A percentile compares a stretch with the other conserved stretches of the same genome.
Evolutionary conservation across 2,329 filamentous ascomycete genomes (phyloP).

Genomic region (Penicillium glabrum): DNA sequence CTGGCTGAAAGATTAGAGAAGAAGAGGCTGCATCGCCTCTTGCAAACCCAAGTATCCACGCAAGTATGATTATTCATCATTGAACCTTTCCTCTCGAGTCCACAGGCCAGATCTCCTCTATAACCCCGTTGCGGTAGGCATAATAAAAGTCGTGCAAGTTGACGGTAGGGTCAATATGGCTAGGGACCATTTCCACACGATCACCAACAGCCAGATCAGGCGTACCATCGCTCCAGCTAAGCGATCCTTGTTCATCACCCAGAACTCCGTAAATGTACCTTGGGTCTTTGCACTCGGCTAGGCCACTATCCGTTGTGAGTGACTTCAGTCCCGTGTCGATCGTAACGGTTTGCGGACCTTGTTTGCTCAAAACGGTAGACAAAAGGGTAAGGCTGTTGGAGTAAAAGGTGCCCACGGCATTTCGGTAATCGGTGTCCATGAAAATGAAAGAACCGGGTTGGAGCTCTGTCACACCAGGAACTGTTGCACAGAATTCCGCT

Average conservation of each 20-base stretch:
- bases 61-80: constrained; percentile 19
- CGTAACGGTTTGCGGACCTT: constrained; percentile 46
- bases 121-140: constrained; percentile 48
- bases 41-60: background rate
- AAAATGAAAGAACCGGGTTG: constrained; percentile 58
- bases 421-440: constrained; percentile 59
- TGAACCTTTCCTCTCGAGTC: constrained; percentile 55
- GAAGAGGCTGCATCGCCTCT: background rate
- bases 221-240: constrained; percentile 47
- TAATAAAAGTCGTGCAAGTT: constrained; percentile 56
- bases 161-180: constrained; percentile 57
- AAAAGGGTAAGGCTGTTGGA: constrained; percentile 51
- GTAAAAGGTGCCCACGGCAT: constrained; percentile 52
- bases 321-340: constrained; percentile 54
- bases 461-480: constrained; percentile 54
- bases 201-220: constrained; percentile 46
- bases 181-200: constrained; percentile 54
- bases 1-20: background rate
- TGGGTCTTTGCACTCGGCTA: constrained; percentile 49
- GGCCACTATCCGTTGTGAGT: constrained; percentile 53
- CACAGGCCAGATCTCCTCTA: constrained; percentile 55
- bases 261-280: constrained; percentile 47
- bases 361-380: constrained; percentile 51
- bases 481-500: constrained; percentile 53
- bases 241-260: constrained; percentile 52